These are phyloP conservation scores for Hibiscus trionum DNA, from an alignment of 345 rosid genomes.

Conservation along the genomic window DNA sequence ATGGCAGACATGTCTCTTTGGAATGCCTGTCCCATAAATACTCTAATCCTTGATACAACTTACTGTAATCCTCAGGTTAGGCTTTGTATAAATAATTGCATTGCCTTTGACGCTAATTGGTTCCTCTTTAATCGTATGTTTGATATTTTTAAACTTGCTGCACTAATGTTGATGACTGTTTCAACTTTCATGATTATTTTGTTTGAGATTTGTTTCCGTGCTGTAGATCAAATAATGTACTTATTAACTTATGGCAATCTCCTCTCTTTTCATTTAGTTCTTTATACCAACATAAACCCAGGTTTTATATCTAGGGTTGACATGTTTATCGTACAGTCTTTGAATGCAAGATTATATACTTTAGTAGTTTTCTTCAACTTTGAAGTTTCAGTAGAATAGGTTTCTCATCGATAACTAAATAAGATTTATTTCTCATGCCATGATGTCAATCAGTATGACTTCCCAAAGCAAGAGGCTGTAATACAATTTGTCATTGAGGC, in stretches of 20 bases:
- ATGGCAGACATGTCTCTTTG: slow-evolving; percentile 37
- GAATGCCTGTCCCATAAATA: slow-evolving; percentile 41
- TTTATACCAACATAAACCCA: neutral
- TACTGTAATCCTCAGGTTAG: slow-evolving; percentile 87
- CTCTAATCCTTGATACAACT: slow-evolving; percentile 95
- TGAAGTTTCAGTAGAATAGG: neutral
- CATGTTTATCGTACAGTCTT: neutral
- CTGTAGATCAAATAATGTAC: neutral
- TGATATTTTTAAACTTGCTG: neutral
- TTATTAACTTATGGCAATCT: neutral
- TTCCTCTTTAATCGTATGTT: neutral
- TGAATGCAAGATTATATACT: neutral
- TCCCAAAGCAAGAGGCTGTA: slow-evolving; percentile 90
- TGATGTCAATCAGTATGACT: slow-evolving; percentile 63
- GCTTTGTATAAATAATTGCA: slow-evolving; percentile 1
- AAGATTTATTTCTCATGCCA: neutral
- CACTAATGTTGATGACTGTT: neutral
- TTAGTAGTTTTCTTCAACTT: neutral
- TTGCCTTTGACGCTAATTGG: neutral
- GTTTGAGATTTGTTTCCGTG: neutral
- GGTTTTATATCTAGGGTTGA: neutral
- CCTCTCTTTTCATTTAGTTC: neutral
- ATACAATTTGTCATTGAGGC: slow-evolving; percentile 91
- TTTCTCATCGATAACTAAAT: neutral
- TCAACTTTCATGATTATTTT: neutral